Conservation (phyloP, 2,329 filamentous ascomycete genomes). For the Beauveria medogensis region DNA sequence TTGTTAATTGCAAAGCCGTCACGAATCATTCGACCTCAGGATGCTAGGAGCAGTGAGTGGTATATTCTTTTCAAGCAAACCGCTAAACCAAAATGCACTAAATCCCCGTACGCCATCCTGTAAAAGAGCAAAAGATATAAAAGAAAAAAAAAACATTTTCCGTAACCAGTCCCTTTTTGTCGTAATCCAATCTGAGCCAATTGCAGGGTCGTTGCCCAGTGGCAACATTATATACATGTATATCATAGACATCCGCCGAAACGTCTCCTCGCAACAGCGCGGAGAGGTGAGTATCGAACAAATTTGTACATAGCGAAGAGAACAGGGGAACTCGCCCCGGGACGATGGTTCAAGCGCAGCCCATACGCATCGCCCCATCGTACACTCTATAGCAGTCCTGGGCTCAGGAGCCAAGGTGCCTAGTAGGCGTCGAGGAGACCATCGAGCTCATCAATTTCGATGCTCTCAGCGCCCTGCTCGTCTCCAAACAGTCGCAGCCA, state of each 20-base stretch:
- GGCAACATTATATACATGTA: slow-evolving; percentile 22
- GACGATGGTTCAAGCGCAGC: slow-evolving; percentile 11
- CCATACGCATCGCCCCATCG: slow-evolving; percentile 13
- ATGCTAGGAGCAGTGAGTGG: slow-evolving; percentile 2
- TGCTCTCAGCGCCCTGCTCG: slow-evolving; percentile 73
- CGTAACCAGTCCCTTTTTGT: slow-evolving; percentile 2
- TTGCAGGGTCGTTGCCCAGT: slow-evolving; percentile 4
- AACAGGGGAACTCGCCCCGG: slow-evolving; percentile 1
- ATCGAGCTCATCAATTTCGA: slow-evolving; percentile 90
- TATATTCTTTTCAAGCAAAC: slow-evolving; percentile 8
- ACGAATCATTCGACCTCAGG: not conserved
- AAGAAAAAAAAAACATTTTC: slow-evolving; percentile 1
- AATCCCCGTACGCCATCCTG: not conserved
- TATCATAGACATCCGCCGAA: slow-evolving; percentile 22
- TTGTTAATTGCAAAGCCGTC: not conserved
- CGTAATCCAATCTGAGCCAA: slow-evolving; percentile 10
- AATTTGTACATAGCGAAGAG: slow-evolving; percentile 8
- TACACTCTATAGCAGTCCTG: slow-evolving; percentile 11
- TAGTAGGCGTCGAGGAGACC: slow-evolving; percentile 71
- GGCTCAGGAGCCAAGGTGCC: slow-evolving; percentile 18
- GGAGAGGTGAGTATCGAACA: slow-evolving; percentile 5
- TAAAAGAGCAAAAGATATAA: slow-evolving; percentile 4
- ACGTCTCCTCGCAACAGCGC: not conserved
- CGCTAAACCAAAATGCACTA: slow-evolving; percentile 1
- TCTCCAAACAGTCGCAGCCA: slow-evolving; percentile 41